phyloP scores from a whole-genome alignment of 2,329 filamentous ascomycete genomes.

The Hirsutella thompsonii region DNA sequence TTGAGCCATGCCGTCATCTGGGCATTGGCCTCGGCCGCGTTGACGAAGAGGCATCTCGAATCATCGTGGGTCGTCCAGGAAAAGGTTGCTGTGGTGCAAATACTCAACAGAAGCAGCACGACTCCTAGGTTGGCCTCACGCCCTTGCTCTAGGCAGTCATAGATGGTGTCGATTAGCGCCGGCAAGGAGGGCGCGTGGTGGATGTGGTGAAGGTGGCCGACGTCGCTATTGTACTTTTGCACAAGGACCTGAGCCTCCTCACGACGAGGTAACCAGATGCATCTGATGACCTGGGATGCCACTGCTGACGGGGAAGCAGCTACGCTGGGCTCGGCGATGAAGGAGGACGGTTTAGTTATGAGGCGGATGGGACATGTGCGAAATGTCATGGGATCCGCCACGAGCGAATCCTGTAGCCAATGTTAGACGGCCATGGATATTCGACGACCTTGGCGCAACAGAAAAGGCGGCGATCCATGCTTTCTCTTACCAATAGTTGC shows the following conservation, averaged over 20 bases:
- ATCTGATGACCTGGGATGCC: conserved; percentile 15
- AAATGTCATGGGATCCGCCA: conserved; percentile 18
- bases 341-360: conserved; percentile 18
- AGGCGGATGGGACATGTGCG: conserved; percentile 19
- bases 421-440: neutral
- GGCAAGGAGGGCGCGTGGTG: conserved; percentile 15
- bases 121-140: conserved; percentile 10
- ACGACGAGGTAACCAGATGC: conserved; percentile 20
- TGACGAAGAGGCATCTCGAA: conserved; percentile 12
- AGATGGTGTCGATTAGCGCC: conserved; percentile 16
- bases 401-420: conserved; percentile 13
- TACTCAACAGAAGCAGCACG: conserved; percentile 14
- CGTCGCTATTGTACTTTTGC: conserved; percentile 15
- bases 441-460: neutral
- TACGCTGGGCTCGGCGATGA: conserved; percentile 15
- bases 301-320: conserved; percentile 8
- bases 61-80: conserved; percentile 17
- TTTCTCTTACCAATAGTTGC: conserved; percentile 14
- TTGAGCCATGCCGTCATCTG: conserved; percentile 20
- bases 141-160: conserved; percentile 14
- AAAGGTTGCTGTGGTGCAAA: conserved; percentile 18
- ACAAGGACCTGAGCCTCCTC: conserved; percentile 17
- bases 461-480: no score
- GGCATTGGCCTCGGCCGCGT: conserved; percentile 13
- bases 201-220: conserved; percentile 19